phyloP scores from a whole-genome alignment of 2,329 filamentous ascomycete genomes.

The Botrytis squamosa region DNA sequence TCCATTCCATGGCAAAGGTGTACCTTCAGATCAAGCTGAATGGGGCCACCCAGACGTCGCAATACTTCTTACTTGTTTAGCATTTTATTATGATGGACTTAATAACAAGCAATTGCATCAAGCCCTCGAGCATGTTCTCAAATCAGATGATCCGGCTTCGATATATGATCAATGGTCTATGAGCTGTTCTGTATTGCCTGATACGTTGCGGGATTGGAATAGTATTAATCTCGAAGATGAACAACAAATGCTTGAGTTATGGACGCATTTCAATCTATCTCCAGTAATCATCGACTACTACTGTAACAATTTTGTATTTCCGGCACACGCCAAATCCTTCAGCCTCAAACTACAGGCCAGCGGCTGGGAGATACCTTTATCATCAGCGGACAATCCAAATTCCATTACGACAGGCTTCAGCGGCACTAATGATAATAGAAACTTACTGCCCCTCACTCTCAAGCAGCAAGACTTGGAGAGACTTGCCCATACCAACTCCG shows the following conservation, averaged over 20 bases:
- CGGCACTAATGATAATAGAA: conserved; percentile 66
- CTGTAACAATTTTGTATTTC: conserved; percentile 64
- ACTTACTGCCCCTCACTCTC: conserved; percentile 60
- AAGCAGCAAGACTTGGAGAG: conserved; percentile 57
- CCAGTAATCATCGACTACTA: conserved; percentile 58
- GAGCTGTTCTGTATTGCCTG: conserved; percentile 44
- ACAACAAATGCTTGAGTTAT: conserved; percentile 51
- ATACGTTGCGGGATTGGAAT: conserved; percentile 51
- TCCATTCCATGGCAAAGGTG: conserved; percentile 65
- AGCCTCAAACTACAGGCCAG: conserved; percentile 61
- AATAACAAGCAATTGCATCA: conserved; percentile 49
- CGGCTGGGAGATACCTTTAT: conserved; percentile 65
- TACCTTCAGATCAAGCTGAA: conserved; percentile 60
- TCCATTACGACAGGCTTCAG: conserved; percentile 65
- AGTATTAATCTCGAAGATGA: conserved; percentile 59
- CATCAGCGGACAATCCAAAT: conserved; percentile 44
- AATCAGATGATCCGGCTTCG: conserved; percentile 52
- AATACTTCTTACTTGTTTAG: conserved; percentile 62
- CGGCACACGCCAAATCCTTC: conserved; percentile 63
- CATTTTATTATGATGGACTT: conserved; percentile 65
- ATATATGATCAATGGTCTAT: conserved; percentile 55
- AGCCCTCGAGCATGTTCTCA: conserved; percentile 50
- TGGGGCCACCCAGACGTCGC: conserved; percentile 68
- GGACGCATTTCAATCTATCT: conserved; percentile 49
- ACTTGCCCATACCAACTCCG: conserved; percentile 60